A percentile compares a stretch with the other conserved stretches of the same genome.
These are phyloP conservation scores for Hemisphaericaspora xylanilytica DNA, from an alignment of 1,139 yeast genomes.

Conservation along the genomic window DNA sequence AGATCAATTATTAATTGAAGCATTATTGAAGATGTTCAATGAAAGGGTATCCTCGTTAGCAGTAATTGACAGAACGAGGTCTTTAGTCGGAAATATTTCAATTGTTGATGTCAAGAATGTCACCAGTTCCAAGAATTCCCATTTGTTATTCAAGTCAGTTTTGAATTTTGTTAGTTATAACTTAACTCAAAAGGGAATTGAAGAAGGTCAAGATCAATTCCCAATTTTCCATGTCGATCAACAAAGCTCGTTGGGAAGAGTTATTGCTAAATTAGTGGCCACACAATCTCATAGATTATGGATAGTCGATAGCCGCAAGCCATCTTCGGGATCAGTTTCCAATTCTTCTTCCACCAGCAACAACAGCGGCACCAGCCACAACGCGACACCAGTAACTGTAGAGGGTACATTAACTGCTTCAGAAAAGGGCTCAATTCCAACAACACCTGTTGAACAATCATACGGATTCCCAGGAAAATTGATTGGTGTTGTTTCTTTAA, in stretches of 20 bases:
- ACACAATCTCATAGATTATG: slow-evolving; percentile 91
- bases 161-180: slow-evolving; percentile 85
- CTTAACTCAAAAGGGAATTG: slow-evolving; percentile 82
- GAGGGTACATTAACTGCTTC: slow-evolving; percentile 19
- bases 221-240: slow-evolving; percentile 93
- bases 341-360: slow-evolving; percentile 5
- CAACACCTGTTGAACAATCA: slow-evolving; percentile 8
- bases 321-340: slow-evolving; percentile 4
- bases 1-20: slow-evolving; percentile 83
- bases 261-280: slow-evolving; percentile 91
- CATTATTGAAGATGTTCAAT: slow-evolving; percentile 77
- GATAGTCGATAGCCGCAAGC: slow-evolving; percentile 66
- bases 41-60: slow-evolving; percentile 89
- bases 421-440: slow-evolving; percentile 13
- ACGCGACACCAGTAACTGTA: slow-evolving; percentile 16
- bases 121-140: slow-evolving; percentile 80
- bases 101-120: slow-evolving; percentile 91
- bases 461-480: slow-evolving; percentile 62
- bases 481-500: slow-evolving; percentile 85
- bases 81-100: slow-evolving; percentile 85
- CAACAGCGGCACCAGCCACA: slow-evolving; percentile 3
- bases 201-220: slow-evolving; percentile 92
- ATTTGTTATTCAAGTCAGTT: slow-evolving; percentile 75
- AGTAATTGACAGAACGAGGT: slow-evolving; percentile 77
- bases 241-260: slow-evolving; percentile 77